Percentiles rank a stretch among this genome's conserved stretches.
These are phyloP conservation scores for Taxawa tesnikishii DNA, from an alignment of 2,329 filamentous ascomycete species.

Conservation along the genomic window DNA sequence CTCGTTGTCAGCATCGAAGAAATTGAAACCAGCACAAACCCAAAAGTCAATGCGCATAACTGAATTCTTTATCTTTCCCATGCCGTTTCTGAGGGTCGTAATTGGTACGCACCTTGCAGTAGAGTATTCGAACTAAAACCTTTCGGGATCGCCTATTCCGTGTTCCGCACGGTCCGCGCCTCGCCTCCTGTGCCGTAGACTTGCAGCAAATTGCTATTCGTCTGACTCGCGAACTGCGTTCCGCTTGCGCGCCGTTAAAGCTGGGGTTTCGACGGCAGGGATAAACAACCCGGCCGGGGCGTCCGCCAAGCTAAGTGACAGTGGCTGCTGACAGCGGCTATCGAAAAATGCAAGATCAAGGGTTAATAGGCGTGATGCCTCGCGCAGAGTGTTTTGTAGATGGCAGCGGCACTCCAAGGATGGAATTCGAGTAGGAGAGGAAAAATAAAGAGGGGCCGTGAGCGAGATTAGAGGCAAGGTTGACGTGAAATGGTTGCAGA, in stretches of 20 bases:
- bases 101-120: neutral
- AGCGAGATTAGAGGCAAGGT: neutral
- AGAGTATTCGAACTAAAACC: neutral
- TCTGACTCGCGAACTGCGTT: neutral
- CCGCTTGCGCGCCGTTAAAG: neutral
- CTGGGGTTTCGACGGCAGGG: neutral
- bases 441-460: neutral
- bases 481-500: neutral
- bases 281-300: too few relatives aligned
- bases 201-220: neutral
- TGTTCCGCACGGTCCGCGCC: neutral
- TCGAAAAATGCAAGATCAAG: neutral
- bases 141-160: neutral
- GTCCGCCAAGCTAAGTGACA: neutral
- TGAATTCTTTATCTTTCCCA: too few relatives aligned
- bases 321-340: neutral
- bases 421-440: neutral
- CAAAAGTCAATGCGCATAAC: too few relatives aligned
- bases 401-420: too few relatives aligned
- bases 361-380: neutral
- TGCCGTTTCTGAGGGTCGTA: too few relatives aligned
- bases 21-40: neutral
- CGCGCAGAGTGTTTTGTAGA: neutral
- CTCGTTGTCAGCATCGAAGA: neutral
- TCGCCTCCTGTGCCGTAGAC: neutral